Evolutionary conservation across 441 rosid genomes (phyloP).

Genomic region (Pelargonium hybrid): DNA sequence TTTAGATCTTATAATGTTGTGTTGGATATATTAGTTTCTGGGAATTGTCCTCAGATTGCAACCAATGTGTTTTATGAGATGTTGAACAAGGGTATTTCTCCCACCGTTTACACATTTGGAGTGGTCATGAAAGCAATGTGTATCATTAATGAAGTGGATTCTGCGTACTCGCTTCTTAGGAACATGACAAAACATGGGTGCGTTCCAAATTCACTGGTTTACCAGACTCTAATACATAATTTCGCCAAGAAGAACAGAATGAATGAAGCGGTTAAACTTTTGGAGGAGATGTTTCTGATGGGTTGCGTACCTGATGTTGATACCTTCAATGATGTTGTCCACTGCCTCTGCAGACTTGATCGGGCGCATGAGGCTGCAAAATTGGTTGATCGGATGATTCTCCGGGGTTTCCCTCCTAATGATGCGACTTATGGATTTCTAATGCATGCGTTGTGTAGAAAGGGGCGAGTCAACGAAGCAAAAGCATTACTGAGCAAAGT

Average conservation of each 20-base stretch:
- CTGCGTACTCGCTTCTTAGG: slow-evolving; percentile 53
- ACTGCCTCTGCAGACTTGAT: slow-evolving; percentile 50
- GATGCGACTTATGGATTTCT: slow-evolving; percentile 54
- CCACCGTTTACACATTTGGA: slow-evolving; percentile 59
- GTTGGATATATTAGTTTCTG: slow-evolving; percentile 44
- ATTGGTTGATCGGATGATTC: slow-evolving; percentile 64
- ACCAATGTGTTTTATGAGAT: slow-evolving; percentile 70
- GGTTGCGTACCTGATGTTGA: slow-evolving; percentile 65
- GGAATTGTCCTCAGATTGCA: slow-evolving; percentile 48
- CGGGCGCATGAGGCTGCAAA: slow-evolving; percentile 65
- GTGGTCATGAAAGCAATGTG: slow-evolving; percentile 71
- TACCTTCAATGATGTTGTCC: slow-evolving; percentile 66
- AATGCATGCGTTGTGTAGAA: slow-evolving; percentile 53
- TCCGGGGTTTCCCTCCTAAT: slow-evolving; percentile 54
- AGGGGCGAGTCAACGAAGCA: slow-evolving; percentile 57
- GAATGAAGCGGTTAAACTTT: slow-evolving; percentile 49
- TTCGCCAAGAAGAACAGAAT: slow-evolving; percentile 50
- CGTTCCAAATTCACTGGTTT: slow-evolving; percentile 60
- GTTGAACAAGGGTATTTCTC: slow-evolving; percentile 55
- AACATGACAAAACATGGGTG: slow-evolving; percentile 82
- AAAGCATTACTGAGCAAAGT: slow-evolving; percentile 39
- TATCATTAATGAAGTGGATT: slow-evolving; percentile 54
- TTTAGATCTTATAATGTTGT: slow-evolving; percentile 62
- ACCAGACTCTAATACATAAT: slow-evolving; percentile 68
- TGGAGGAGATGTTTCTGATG: slow-evolving; percentile 84